Percentiles rank a stretch among this genome's conserved stretches.
These are phyloP conservation scores for Reutealis trisperma DNA, from an alignment of 345 rosid species.

Conservation along the genomic window DNA sequence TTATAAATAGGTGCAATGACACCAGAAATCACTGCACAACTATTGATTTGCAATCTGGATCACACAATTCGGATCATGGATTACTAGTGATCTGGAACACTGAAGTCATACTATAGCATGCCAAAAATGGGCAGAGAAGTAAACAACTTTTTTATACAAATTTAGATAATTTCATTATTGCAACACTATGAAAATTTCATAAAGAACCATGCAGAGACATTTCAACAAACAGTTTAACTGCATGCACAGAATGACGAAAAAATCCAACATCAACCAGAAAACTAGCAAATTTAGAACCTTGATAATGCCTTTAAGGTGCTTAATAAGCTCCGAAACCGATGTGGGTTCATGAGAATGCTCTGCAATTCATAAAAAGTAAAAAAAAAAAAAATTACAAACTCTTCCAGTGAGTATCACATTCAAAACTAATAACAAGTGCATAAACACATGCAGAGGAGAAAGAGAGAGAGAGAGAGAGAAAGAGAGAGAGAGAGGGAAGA, in stretches of 20 bases:
- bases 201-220: background rate
- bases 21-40: background rate
- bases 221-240: constrained; percentile 16
- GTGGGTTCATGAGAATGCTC: constrained; percentile 67
- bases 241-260: background rate
- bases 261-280: background rate
- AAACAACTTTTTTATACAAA: background rate
- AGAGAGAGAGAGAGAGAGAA: background rate
- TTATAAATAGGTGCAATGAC: background rate
- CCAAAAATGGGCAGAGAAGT: background rate
- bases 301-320: constrained; percentile 86
- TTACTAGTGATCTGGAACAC: background rate
- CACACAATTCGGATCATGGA: background rate
- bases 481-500: background rate
- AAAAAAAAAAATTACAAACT: background rate
- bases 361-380: constrained; percentile 18
- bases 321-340: constrained; percentile 74
- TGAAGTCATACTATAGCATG: background rate
- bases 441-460: background rate
- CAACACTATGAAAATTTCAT: background rate
- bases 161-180: background rate
- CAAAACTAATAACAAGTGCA: background rate
- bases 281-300: constrained; percentile 45
- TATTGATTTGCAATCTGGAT: background rate
- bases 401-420: background rate